Conservation (phyloP, 352 stramenopile genomes). For the Pythium coloratum region DNA sequence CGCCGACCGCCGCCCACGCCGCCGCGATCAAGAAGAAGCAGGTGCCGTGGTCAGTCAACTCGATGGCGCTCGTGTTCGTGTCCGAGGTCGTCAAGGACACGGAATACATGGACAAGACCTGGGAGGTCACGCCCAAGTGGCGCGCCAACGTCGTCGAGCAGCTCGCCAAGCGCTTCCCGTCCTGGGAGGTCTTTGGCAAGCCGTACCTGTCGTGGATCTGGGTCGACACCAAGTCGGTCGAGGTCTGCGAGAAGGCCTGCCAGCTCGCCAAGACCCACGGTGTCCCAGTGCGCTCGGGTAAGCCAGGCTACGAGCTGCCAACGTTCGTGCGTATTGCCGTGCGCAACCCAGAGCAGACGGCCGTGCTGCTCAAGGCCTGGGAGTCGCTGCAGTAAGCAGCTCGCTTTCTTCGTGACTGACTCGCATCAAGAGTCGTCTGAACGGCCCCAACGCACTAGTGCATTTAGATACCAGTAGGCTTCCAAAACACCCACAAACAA, state of each 20-base stretch:
- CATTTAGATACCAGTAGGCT: not conserved
- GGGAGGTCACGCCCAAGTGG: slow-evolving; percentile 82
- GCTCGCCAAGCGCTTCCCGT: slow-evolving; percentile 59
- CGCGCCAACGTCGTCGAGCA: slow-evolving; percentile 56
- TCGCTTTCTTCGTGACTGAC: not conserved
- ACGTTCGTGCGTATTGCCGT: slow-evolving; percentile 87
- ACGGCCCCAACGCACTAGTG: too few species aligned
- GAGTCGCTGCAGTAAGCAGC: slow-evolving; percentile 46
- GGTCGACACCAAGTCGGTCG: slow-evolving; percentile 79
- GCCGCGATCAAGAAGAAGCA: slow-evolving; percentile 90
- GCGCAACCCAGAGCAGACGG: slow-evolving; percentile 66
- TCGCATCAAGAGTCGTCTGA: too few species aligned
- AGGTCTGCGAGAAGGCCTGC: slow-evolving; percentile 56
- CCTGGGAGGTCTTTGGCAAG: slow-evolving; percentile 70
- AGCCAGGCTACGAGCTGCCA: slow-evolving; percentile 87
- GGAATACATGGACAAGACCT: slow-evolving; percentile 80
- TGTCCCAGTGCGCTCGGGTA: slow-evolving; percentile 83
- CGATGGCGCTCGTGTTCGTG: slow-evolving; percentile 86
- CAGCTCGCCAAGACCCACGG: slow-evolving; percentile 78
- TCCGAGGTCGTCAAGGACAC: slow-evolving; percentile 81
- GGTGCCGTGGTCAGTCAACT: slow-evolving; percentile 91
- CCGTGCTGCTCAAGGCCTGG: slow-evolving; percentile 76
- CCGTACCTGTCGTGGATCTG: slow-evolving; percentile 87
- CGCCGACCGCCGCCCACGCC: slow-evolving; percentile 72
- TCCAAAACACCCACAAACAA: too few species aligned